Evolutionary conservation across 306 rosid genomes (phyloP).

Genomic region (Prunus davidiana): DNA sequence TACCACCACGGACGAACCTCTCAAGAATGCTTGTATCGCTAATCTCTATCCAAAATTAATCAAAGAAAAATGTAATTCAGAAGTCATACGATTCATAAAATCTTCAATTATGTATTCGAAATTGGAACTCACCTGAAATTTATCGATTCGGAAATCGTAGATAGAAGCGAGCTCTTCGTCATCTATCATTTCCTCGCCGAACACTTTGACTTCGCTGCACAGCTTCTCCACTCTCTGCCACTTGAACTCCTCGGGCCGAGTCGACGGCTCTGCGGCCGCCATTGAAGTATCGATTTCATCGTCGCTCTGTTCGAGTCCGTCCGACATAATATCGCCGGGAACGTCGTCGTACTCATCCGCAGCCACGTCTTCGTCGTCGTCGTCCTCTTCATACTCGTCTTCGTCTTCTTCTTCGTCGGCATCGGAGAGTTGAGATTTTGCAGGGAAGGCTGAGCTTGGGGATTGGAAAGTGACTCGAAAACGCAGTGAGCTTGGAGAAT

Average conservation of each 20-base stretch:
- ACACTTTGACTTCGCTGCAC: slow-evolving; percentile 60
- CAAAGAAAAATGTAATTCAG: background rate
- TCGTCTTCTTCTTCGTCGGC: slow-evolving; percentile 43
- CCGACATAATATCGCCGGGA: slow-evolving; percentile 35
- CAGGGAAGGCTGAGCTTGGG: slow-evolving; percentile 42
- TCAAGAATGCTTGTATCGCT: slow-evolving; percentile 81
- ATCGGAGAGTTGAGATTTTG: slow-evolving; percentile 43
- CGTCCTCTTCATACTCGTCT: slow-evolving; percentile 37
- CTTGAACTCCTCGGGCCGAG: slow-evolving; percentile 48
- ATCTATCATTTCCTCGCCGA: slow-evolving; percentile 72
- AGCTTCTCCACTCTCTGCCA: slow-evolving; percentile 95
- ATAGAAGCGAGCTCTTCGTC: slow-evolving; percentile 73
- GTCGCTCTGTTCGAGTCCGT: slow-evolving; percentile 46
- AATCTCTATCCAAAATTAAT: slow-evolving; percentile 45
- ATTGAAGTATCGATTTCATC: slow-evolving; percentile 40
- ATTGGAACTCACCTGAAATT: slow-evolving; percentile 61
- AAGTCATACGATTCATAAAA: background rate
- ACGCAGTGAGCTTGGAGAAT: slow-evolving; percentile 19
- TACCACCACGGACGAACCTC: slow-evolving; percentile 93
- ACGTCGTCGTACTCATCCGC: slow-evolving; percentile 75
- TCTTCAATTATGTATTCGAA: background rate
- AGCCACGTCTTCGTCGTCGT: slow-evolving; percentile 49
- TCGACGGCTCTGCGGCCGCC: slow-evolving; percentile 15
- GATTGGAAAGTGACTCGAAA: slow-evolving; percentile 41
- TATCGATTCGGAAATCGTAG: slow-evolving; percentile 84